Evolutionary conservation across 805 yeast species (phyloP).

Genomic region (Priceomyces medius): DNA sequence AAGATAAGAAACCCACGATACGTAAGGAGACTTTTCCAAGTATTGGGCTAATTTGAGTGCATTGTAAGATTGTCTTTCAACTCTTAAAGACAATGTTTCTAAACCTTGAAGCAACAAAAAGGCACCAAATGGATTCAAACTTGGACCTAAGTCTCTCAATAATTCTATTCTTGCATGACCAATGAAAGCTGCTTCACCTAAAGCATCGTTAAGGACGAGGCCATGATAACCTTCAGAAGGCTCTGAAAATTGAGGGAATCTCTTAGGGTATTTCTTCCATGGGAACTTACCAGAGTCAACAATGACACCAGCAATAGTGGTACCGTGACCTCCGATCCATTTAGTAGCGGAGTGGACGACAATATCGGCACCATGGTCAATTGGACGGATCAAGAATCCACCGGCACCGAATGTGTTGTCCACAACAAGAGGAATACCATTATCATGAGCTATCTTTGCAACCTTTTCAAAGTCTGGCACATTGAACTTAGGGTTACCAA

Average conservation of each 20-base stretch:
- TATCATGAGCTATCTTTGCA: slow-evolving; percentile 72
- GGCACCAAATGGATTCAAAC: slow-evolving; percentile 83
- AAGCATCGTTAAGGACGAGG: slow-evolving; percentile 71
- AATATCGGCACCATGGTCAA: slow-evolving; percentile 88
- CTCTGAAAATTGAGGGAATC: slow-evolving; percentile 85
- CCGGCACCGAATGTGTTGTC: slow-evolving; percentile 98
- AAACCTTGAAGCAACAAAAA: slow-evolving; percentile 88
- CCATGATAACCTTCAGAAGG: slow-evolving; percentile 97
- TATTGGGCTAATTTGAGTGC: slow-evolving; percentile 77
- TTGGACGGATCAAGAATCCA: slow-evolving; percentile 81
- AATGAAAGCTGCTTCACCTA: slow-evolving; percentile 78
- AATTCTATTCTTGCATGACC: slow-evolving; percentile 80
- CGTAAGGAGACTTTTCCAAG: slow-evolving; percentile 70
- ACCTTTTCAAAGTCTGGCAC: slow-evolving; percentile 87
- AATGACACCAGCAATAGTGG: slow-evolving; percentile 88
- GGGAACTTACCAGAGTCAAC: slow-evolving; percentile 92
- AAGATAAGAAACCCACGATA: slow-evolving; percentile 88
- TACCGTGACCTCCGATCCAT: slow-evolving; percentile 98
- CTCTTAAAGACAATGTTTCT: slow-evolving; percentile 90
- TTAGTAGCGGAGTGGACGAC: slow-evolving; percentile 94
- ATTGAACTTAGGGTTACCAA: slow-evolving; percentile 91
- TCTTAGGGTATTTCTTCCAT: slow-evolving; percentile 80
- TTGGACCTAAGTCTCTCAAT: slow-evolving; percentile 89
- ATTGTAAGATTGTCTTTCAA: slow-evolving; percentile 86
- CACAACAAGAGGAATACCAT: slow-evolving; percentile 87